Conservation (phyloP, 2,329 filamentous ascomycete genomes). For the Venturia carpophila region DNA sequence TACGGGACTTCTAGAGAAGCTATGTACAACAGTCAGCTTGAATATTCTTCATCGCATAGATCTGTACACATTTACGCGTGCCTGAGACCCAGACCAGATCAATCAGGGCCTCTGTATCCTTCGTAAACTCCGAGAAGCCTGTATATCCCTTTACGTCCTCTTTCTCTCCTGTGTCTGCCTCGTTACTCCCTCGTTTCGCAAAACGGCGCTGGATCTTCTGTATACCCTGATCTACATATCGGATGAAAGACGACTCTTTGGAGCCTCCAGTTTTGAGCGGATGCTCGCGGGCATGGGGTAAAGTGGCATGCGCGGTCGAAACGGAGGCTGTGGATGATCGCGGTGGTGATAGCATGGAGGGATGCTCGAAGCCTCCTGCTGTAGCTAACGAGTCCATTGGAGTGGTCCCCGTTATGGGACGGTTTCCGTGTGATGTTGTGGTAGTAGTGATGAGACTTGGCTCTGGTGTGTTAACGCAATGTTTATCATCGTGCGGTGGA, state of each 20-base stretch:
- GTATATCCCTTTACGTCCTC: slow-evolving; percentile 40
- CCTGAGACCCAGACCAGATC: slow-evolving; percentile 81
- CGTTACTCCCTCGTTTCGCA: slow-evolving; percentile 38
- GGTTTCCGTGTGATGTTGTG: no score
- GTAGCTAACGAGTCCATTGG: neutral
- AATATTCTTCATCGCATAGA: slow-evolving; percentile 2
- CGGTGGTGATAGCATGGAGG: slow-evolving; percentile 37
- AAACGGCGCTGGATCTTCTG: slow-evolving; percentile 45
- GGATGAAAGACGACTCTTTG: slow-evolving; percentile 52
- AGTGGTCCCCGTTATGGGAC: neutral
- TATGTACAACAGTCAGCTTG: slow-evolving; percentile 30
- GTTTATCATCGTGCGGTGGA: neutral
- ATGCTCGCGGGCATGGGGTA: slow-evolving; percentile 46
- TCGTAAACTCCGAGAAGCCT: slow-evolving; percentile 61
- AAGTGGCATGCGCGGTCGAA: slow-evolving; percentile 32
- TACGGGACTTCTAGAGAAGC: slow-evolving; percentile 77
- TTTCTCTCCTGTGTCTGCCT: slow-evolving; percentile 8
- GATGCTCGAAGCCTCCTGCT: slow-evolving; percentile 17
- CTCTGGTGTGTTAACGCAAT: neutral
- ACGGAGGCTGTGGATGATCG: slow-evolving; percentile 24
- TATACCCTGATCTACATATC: slow-evolving; percentile 48
- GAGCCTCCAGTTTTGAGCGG: slow-evolving; percentile 48
- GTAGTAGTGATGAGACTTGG: neutral
- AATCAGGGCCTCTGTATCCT: slow-evolving; percentile 65
- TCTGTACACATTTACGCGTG: slow-evolving; percentile 57